A percentile compares a stretch with the other conserved stretches of the same genome.
These are phyloP conservation scores for Gaertneriomyces sp. DNA, from an alignment of 192 early-diverging fungal species.

Conservation along the genomic window DNA sequence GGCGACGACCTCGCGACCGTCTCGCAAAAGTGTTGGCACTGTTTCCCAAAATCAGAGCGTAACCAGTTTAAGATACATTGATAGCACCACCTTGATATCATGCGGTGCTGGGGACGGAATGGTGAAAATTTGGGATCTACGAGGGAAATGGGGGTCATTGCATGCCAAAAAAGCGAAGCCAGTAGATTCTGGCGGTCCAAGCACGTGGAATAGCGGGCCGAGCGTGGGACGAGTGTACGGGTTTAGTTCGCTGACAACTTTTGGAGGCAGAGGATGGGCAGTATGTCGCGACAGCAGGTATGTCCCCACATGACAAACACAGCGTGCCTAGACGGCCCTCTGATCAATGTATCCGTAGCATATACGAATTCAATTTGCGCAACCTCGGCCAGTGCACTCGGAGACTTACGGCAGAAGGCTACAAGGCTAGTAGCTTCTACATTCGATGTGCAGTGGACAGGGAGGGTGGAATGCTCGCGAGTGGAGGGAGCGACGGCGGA, in stretches of 20 bases:
- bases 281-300: constrained; percentile 67
- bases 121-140: constrained; percentile 81
- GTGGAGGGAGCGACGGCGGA: constrained; percentile 62
- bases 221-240: constrained; percentile 54
- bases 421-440: constrained; percentile 64
- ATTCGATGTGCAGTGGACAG: constrained; percentile 65
- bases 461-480: constrained; percentile 66
- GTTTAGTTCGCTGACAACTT: constrained; percentile 54
- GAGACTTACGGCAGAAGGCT: constrained; percentile 54
- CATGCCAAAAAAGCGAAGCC: not conserved
- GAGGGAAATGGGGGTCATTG: constrained; percentile 35
- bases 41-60: constrained; percentile 41
- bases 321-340: constrained; percentile 7
- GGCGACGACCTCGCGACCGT: not conserved
- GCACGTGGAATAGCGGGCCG: not conserved
- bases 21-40: not conserved
- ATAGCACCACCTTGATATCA: constrained; percentile 46
- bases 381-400: constrained; percentile 47
- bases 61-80: constrained; percentile 52
- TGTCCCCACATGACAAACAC: not conserved
- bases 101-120: constrained; percentile 66
- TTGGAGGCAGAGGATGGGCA: constrained; percentile 65
- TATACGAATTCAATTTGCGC: constrained; percentile 69
- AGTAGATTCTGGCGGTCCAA: not conserved
- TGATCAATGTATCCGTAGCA: constrained; percentile 21